Conservation (phyloP, 192 early-diverging fungal genomes). For the Irineochytrium annulatum region DNA sequence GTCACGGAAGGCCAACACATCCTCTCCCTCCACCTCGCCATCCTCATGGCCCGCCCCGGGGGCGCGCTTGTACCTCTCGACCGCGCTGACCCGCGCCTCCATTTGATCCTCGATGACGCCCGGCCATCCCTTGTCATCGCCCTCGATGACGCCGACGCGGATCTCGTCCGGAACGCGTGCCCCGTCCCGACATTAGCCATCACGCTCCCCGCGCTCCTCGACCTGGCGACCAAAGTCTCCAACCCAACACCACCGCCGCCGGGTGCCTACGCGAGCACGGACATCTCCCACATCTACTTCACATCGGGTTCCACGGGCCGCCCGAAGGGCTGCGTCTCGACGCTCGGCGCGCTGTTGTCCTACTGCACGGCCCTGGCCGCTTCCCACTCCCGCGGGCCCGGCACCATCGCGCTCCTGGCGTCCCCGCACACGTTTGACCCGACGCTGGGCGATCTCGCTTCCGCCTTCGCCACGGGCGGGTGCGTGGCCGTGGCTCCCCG, state of each 20-base stretch:
- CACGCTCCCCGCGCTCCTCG: neutral
- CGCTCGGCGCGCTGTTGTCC: conserved; percentile 18
- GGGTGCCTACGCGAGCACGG: neutral
- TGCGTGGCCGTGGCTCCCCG: conserved; percentile 19
- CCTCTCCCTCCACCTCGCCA: conserved; percentile 15
- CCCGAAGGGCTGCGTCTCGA: conserved; percentile 30
- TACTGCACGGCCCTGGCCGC: conserved; percentile 26
- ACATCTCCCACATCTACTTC: conserved; percentile 32
- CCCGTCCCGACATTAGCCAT: neutral
- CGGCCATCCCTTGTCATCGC: conserved; percentile 14
- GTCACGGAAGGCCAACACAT: conserved; percentile 17
- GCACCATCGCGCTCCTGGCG: conserved; percentile 23
- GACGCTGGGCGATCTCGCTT: conserved; percentile 25
- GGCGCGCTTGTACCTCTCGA: conserved; percentile 32
- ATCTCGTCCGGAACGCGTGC: neutral
- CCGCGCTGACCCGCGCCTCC: conserved; percentile 29
- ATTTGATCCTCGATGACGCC: conserved; percentile 32
- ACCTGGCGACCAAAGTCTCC: neutral
- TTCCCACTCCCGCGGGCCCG: conserved; percentile 7
- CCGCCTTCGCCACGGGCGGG: conserved; percentile 23
- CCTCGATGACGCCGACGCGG: neutral
- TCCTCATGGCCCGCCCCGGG: neutral
- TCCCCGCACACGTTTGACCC: conserved; percentile 40
- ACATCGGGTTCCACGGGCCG: conserved; percentile 34
- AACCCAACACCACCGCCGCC: too few species aligned